phyloP scores from a whole-genome alignment of 306 rosid species.

The Luffa aegyptiaca region DNA sequence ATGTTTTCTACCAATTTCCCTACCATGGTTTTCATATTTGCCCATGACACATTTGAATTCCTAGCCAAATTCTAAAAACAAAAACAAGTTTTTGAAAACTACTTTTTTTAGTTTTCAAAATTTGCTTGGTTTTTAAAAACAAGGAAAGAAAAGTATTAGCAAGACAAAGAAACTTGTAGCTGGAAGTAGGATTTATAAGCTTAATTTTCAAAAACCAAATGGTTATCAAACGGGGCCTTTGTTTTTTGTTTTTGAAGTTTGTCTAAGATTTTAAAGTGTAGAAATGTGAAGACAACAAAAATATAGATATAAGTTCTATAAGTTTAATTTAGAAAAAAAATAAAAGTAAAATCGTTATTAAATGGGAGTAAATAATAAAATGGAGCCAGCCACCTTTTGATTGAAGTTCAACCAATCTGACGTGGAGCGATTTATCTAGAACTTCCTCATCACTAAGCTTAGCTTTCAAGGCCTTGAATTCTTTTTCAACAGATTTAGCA shows the following conservation, averaged over 20 bases:
- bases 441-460: slow-evolving; percentile 64
- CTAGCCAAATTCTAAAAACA: too few relatives aligned
- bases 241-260: neutral
- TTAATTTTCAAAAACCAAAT: too few relatives aligned
- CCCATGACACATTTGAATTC: too few relatives aligned
- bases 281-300: neutral
- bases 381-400: slow-evolving; percentile 45
- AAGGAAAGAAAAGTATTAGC: too few relatives aligned
- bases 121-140: too few relatives aligned
- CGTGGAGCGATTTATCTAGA: slow-evolving; percentile 68
- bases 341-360: neutral
- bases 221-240: too few relatives aligned
- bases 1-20: too few relatives aligned
- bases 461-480: slow-evolving; percentile 48
- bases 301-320: neutral
- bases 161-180: too few relatives aligned
- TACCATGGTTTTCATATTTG: too few relatives aligned
- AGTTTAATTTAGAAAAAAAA: neutral
- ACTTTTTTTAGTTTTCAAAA: too few relatives aligned
- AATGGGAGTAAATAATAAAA: neutral
- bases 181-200: too few relatives aligned
- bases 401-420: slow-evolving; percentile 51
- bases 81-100: too few relatives aligned
- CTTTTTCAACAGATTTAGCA: slow-evolving; percentile 64
- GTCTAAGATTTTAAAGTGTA: neutral